A percentile compares a stretch with the other conserved stretches of the same genome.
These are phyloP conservation scores for Chaetomium strumarium DNA, from an alignment of 2,329 filamentous ascomycete species.

Conservation along the genomic window DNA sequence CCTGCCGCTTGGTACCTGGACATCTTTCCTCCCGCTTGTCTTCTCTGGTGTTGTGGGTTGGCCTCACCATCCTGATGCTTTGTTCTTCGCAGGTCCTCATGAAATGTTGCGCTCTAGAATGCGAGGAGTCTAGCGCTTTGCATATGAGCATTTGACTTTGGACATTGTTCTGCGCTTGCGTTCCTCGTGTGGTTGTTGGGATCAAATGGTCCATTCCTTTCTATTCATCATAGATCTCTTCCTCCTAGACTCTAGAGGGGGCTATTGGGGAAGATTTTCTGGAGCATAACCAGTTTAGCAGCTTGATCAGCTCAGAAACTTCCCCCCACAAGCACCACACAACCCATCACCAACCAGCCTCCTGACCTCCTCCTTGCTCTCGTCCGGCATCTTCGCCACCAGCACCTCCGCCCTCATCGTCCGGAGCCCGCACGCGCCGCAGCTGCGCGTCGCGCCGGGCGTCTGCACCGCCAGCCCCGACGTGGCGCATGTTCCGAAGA, in stretches of 20 bases:
- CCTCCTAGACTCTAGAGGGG: not conserved
- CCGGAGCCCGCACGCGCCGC: slow-evolving; percentile 48
- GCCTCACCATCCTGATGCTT: slow-evolving; percentile 1
- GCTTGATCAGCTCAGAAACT: slow-evolving; percentile 30
- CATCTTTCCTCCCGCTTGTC: not conserved
- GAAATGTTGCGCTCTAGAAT: slow-evolving; percentile 3
- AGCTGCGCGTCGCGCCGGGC: slow-evolving; percentile 48
- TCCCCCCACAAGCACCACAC: slow-evolving; percentile 33
- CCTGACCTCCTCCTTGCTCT: slow-evolving; percentile 19
- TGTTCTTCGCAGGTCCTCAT: slow-evolving; percentile 5
- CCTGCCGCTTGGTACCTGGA: not conserved
- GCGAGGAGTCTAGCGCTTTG: slow-evolving; percentile 9
- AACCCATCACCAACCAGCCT: slow-evolving; percentile 23
- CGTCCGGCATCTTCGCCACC: slow-evolving; percentile 25
- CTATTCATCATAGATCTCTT: not conserved
- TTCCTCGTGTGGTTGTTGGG: not conserved
- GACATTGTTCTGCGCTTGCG: not conserved
- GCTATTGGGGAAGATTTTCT: no score
- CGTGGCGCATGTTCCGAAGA: slow-evolving; percentile 42
- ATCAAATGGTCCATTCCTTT: not conserved
- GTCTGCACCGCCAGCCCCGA: slow-evolving; percentile 50
- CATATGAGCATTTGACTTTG: not conserved
- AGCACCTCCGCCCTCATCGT: slow-evolving; percentile 44
- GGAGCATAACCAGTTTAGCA: no score
- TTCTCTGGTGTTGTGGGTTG: not conserved